These are phyloP conservation scores for Peniophora sp. DNA, from an alignment of 1,284 basidiomycete genomes.

Conservation along the genomic window DNA sequence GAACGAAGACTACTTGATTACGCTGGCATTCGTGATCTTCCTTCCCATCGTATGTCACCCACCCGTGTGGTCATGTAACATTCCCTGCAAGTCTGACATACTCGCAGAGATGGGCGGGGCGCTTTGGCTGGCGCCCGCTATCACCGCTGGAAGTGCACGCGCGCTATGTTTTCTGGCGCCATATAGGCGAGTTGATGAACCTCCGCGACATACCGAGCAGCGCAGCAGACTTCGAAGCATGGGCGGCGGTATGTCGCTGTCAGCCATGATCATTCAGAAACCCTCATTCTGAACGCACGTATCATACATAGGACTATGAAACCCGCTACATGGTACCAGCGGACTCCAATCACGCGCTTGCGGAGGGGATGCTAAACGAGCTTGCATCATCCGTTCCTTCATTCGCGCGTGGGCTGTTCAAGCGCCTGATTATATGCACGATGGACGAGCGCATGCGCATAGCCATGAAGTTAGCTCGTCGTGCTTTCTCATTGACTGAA, in stretches of 20 bases:
- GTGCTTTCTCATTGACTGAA: too few relatives aligned
- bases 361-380: conserved; percentile 28
- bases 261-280: too few relatives aligned
- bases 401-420: conserved; percentile 25
- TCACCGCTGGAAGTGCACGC: conserved; percentile 27
- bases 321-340: conserved; percentile 29
- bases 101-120: conserved; percentile 23
- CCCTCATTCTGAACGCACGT: too few relatives aligned
- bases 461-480: conserved; percentile 33
- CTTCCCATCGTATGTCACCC: conserved; percentile 20
- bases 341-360: conserved; percentile 28
- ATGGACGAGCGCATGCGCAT: conserved; percentile 31
- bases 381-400: conserved; percentile 26
- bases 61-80: conserved; percentile 2
- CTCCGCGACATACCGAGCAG: conserved; percentile 35
- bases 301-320: conserved; percentile 28
- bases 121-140: conserved; percentile 27
- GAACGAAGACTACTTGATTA: conserved; percentile 27
- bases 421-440: conserved; percentile 21
- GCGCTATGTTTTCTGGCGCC: conserved; percentile 31
- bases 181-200: conserved; percentile 32
- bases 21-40: conserved; percentile 21
- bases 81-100: neutral
- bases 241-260: conserved; percentile 16
- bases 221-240: conserved; percentile 25